A percentile compares a stretch with the other conserved stretches of the same genome.
phyloP scores from a whole-genome alignment of 345 rosid genomes.

The Camelina neglecta region DNA sequence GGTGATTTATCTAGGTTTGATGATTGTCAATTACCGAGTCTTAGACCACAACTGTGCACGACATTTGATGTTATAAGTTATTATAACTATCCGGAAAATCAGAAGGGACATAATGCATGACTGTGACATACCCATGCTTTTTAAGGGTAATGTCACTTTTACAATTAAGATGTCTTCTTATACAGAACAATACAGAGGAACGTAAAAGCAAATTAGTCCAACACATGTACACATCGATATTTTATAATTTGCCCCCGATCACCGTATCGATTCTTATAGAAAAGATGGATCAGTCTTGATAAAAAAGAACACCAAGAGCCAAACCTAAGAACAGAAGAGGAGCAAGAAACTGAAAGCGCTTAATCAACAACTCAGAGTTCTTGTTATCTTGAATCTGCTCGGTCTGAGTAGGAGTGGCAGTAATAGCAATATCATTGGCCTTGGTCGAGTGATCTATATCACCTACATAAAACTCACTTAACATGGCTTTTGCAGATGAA shows the following conservation, averaged over 20 bases:
- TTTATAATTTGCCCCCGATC: background rate
- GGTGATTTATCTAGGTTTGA: too few relatives aligned
- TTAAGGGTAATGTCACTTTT: background rate
- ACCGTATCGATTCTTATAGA: background rate
- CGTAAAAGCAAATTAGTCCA: background rate
- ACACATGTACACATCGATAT: background rate
- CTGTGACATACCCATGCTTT: background rate
- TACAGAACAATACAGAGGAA: background rate
- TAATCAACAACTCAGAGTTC: background rate
- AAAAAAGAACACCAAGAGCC: background rate
- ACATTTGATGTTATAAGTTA: background rate
- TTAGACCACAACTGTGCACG: too few relatives aligned
- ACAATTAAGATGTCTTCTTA: background rate
- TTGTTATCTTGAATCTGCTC: background rate
- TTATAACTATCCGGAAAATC: background rate
- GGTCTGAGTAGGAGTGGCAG: background rate
- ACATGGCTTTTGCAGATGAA: background rate
- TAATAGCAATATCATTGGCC: background rate
- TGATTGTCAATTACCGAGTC: too few relatives aligned
- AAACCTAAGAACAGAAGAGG: constrained; percentile 9
- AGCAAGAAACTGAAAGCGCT: background rate
- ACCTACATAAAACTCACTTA: too few relatives aligned
- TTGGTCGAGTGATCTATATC: constrained; percentile 11
- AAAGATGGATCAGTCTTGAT: background rate
- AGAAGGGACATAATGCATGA: background rate